Percentiles rank a stretch among this genome's conserved stretches.
Conservation (phyloP, 2,329 filamentous ascomycete species). For the Mycosphaerella sp. region DNA sequence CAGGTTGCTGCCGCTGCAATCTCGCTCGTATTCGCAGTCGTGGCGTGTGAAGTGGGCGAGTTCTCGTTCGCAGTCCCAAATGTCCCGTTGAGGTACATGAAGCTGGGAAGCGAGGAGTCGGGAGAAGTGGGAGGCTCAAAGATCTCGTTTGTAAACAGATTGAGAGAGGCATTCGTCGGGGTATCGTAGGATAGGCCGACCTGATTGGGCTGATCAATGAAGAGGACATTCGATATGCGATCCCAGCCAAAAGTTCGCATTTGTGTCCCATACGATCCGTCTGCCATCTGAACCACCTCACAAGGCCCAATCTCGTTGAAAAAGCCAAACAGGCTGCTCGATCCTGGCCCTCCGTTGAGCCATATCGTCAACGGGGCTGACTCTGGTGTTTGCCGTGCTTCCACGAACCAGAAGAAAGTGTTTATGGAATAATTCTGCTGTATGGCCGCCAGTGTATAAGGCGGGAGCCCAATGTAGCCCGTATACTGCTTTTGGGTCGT, state of each 20-base stretch:
- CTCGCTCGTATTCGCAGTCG: conserved; percentile 33
- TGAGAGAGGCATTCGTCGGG: conserved; percentile 54
- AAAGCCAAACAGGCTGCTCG: conserved; percentile 59
- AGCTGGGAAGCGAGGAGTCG: conserved; percentile 18
- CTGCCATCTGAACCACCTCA: conserved; percentile 39
- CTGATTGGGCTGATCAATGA: conserved; percentile 61
- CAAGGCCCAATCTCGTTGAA: conserved; percentile 54
- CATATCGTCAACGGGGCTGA: conserved; percentile 54
- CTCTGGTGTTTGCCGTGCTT: conserved; percentile 45
- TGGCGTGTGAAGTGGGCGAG: conserved; percentile 14
- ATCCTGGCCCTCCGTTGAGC: conserved; percentile 63
- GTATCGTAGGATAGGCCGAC: conserved; percentile 64
- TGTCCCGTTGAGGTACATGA: conserved; percentile 55
- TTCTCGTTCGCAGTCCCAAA: conserved; percentile 51
- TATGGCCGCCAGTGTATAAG: conserved; percentile 40
- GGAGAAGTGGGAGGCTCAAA: conserved; percentile 36
- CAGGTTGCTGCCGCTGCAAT: conserved; percentile 48
- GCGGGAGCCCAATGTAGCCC: conserved; percentile 59
- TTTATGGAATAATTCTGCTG: conserved; percentile 54
- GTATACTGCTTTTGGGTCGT: conserved; percentile 61
- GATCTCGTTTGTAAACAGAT: conserved; percentile 41
- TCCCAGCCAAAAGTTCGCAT: conserved; percentile 63
- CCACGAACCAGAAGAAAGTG: conserved; percentile 61
- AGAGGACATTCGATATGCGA: conserved; percentile 53
- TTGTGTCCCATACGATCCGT: conserved; percentile 37